These are phyloP conservation scores for Globisporangium lucens DNA, from an alignment of 352 stramenopile genomes.

Conservation along the genomic window DNA sequence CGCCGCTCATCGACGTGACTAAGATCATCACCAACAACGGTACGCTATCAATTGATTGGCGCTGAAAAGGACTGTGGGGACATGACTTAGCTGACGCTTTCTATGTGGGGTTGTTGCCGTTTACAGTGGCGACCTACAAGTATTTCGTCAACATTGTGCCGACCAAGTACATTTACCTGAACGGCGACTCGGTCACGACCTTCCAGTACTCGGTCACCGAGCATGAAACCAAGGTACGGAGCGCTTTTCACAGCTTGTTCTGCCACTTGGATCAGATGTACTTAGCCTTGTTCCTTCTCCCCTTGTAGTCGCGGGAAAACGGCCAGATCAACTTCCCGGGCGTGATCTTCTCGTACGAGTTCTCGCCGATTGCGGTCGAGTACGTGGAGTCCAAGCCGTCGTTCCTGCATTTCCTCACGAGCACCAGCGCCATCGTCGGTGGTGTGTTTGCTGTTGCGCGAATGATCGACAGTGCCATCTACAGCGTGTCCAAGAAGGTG, in stretches of 20 bases:
- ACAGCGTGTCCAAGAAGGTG: constrained; percentile 88
- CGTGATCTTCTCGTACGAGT: constrained; percentile 88
- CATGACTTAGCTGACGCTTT: neutral
- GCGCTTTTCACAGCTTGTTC: neutral
- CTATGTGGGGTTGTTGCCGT: neutral
- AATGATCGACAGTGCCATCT: constrained; percentile 86
- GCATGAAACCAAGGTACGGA: constrained; percentile 49
- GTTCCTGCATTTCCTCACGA: constrained; percentile 84
- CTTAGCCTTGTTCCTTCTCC: neutral
- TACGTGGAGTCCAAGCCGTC: constrained; percentile 86
- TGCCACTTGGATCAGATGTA: neutral
- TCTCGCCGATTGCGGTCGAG: constrained; percentile 86
- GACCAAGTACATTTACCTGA: constrained; percentile 82
- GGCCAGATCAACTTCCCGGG: constrained; percentile 71
- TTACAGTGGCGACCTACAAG: constrained; percentile 83
- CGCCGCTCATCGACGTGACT: constrained; percentile 76
- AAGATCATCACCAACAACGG: constrained; percentile 82
- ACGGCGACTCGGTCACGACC: constrained; percentile 57
- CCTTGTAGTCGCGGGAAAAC: constrained; percentile 31
- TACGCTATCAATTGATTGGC: constrained; percentile 17
- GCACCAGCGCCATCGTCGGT: constrained; percentile 83
- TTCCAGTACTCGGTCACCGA: constrained; percentile 90
- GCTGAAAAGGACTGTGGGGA: neutral
- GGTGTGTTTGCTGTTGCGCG: constrained; percentile 84
- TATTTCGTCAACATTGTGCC: constrained; percentile 87